Evolutionary conservation across 176 grass and related monocot genomes (phyloP), one percentile per base, ranked within the genome.

Genomic region (Raddia guianensis): DNA sequence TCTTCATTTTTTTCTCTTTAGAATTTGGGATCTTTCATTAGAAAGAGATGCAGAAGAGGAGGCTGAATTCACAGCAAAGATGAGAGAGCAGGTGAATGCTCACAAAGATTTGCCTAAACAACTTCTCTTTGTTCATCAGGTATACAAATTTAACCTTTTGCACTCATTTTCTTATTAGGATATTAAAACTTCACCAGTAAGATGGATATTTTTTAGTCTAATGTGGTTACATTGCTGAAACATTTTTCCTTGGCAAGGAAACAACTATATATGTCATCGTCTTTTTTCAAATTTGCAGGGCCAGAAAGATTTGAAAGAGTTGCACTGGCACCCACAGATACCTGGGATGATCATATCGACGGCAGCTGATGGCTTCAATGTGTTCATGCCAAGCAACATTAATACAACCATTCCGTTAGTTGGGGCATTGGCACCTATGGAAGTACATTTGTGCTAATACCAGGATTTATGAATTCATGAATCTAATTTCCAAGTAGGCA

Each of bases 41-140:
- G 90, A 98, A 71, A 98, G 62, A 86, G 92, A 98, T 71, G 81
- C 78, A 59, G 95, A 98, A 78, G 95, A 98, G 86, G 95, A 98
- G 78, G 89, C 92, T 8, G 95, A 98, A 69, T 98, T 98, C 59
- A 92, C 81, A 89, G 85, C 59, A 5, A 90, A 92, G 64, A 81
- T 98, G 82, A 94, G 86, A 66, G 95, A 92, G 60, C 95, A 94
- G 86, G 88, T 82, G 32, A 83, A 92, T 85, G 81, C 86, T 27
- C 92, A 90, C 14, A 87, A 94, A 56, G 92, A 98, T 92, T 81
- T 98, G 69, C 95, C 95, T 51, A 90, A 92, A n/a, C 95, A 94
- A 60, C 92, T 98, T 33, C 90, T 98, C 47, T 98, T 98, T 87
- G 86, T 89, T 85, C 95, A 98, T 74, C 95, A 98, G 90, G 90